Evolutionary conservation across 495 filamentous ascomycete species (phyloP).

Genomic region (Neurospora tetrasperma): DNA sequence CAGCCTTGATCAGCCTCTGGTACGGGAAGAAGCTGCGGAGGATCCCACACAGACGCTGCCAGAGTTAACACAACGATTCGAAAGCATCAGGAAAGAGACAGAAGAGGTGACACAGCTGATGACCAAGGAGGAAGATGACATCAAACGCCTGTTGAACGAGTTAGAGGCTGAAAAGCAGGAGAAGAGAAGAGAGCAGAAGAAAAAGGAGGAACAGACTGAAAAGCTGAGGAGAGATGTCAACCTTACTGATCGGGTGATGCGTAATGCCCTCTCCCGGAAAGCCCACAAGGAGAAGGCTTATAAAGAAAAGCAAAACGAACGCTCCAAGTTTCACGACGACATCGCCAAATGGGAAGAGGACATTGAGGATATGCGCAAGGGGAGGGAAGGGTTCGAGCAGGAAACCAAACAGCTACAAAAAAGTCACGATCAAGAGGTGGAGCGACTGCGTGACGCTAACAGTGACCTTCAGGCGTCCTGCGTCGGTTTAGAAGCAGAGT

Average conservation of each 20-base stretch:
- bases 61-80: constrained; percentile 59
- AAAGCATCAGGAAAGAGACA: constrained; percentile 59
- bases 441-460: constrained; percentile 18
- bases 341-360: constrained; percentile 47
- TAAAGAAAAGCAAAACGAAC: constrained; percentile 62
- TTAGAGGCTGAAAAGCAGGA: constrained; percentile 59
- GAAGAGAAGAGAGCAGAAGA: constrained; percentile 62
- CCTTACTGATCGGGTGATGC: constrained; percentile 69
- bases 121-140: constrained; percentile 57
- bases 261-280: constrained; percentile 71
- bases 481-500: constrained; percentile 32
- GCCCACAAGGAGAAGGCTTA: constrained; percentile 70
- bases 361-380: constrained; percentile 36
- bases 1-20: constrained; percentile 43
- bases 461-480: constrained; percentile 24
- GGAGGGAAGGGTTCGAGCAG: constrained; percentile 31
- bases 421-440: constrained; percentile 29
- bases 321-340: constrained; percentile 43
- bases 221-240: constrained; percentile 73
- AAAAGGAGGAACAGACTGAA: constrained; percentile 77
- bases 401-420: constrained; percentile 34
- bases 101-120: constrained; percentile 46
- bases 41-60: constrained; percentile 36
- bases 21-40: constrained; percentile 32
- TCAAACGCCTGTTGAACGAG: constrained; percentile 60